phyloP scores from a whole-genome alignment of 345 rosid genomes.

The Camelina hispida region DNA sequence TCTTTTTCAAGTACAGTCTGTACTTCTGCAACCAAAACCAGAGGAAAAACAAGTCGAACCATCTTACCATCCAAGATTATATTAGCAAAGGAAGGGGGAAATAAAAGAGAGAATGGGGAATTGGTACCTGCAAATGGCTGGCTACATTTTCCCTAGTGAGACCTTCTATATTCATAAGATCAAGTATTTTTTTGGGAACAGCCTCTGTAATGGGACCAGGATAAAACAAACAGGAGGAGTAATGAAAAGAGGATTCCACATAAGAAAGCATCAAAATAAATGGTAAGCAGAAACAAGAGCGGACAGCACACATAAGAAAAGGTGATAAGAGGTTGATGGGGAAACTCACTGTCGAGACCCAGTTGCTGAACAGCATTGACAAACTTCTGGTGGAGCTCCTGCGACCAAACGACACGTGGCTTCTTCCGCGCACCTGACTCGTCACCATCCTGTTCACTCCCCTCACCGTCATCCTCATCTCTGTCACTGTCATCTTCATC shows the following conservation, averaged over 20 bases:
- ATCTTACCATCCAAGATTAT: conserved; percentile 14
- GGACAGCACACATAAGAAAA: background rate
- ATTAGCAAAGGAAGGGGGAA: background rate
- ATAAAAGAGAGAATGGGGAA: conserved; percentile 1
- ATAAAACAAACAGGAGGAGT: conserved; percentile 17
- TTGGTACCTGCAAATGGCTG: conserved; percentile 85
- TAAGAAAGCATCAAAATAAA: background rate
- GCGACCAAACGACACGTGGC: conserved; percentile 95
- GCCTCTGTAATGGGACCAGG: conserved; percentile 63
- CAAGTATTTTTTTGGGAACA: conserved; percentile 94
- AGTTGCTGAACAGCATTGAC: conserved; percentile 84
- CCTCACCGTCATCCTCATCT: conserved; percentile 70
- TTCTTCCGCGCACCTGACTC: conserved; percentile 72
- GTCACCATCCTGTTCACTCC: conserved; percentile 64
- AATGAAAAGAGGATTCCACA: conserved; percentile 10
- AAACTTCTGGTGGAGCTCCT: conserved; percentile 81
- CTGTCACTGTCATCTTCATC: conserved; percentile 54
- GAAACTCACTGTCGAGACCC: conserved; percentile 81
- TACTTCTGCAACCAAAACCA: conserved; percentile 64
- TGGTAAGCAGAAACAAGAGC: background rate
- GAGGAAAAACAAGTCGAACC: conserved; percentile 5
- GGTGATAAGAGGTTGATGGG: background rate
- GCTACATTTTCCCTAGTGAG: conserved; percentile 98
- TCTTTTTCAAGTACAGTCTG: conserved; percentile 79
- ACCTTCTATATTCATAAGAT: conserved; percentile 86